These are phyloP conservation scores for Camillea tinctor DNA, from an alignment of 2,329 filamentous ascomycete genomes.

Conservation along the genomic window DNA sequence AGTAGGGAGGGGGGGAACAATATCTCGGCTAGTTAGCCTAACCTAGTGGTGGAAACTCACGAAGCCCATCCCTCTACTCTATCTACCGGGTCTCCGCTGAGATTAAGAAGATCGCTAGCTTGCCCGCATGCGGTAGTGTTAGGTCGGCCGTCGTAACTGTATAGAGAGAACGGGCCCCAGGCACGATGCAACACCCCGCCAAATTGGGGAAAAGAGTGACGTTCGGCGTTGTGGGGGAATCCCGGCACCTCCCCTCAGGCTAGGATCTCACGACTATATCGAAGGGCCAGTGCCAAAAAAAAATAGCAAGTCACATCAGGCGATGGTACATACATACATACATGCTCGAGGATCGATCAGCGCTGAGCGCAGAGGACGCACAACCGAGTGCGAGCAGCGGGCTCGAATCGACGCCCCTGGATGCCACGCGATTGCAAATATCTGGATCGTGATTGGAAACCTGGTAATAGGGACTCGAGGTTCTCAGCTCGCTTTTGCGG, in stretches of 20 bases:
- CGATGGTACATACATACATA: too few species aligned
- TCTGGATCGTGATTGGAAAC: background rate
- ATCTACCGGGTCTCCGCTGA: background rate
- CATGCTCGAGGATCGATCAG: background rate
- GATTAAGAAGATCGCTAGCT: background rate
- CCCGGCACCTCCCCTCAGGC: background rate
- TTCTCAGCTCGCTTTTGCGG: background rate
- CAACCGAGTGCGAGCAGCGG: background rate
- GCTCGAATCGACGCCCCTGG: too few species aligned
- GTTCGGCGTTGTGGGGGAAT: slow-evolving; percentile 6
- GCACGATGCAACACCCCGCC: slow-evolving; percentile 27
- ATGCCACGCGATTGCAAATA: background rate
- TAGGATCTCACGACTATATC: background rate
- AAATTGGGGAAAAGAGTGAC: slow-evolving; percentile 15
- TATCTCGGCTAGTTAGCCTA: background rate
- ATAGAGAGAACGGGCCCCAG: slow-evolving; percentile 7
- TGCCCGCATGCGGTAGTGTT: background rate
- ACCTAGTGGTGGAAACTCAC: background rate
- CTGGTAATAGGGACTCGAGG: background rate
- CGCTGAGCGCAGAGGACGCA: background rate
- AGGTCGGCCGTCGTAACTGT: slow-evolving; percentile 6
- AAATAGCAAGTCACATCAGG: background rate
- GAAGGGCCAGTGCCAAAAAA: background rate
- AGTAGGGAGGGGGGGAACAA: background rate
- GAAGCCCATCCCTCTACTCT: background rate